Percentiles rank a stretch among this genome's conserved stretches.
phyloP scores from a whole-genome alignment of 331 rosid species.

The Telfairia occidentalis region DNA sequence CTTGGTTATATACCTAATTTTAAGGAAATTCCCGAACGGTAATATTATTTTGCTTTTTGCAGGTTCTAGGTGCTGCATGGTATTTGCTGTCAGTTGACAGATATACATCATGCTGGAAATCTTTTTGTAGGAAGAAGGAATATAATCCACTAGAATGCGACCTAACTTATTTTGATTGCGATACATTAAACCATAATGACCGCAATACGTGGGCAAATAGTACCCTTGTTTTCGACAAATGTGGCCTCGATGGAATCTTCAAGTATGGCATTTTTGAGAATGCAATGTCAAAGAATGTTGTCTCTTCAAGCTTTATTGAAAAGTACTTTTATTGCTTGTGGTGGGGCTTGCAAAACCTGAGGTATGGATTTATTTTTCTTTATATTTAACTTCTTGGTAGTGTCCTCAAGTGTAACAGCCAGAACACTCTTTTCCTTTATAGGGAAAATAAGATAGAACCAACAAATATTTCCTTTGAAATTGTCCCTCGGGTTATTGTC shows the following conservation, averaged over 20 bases:
- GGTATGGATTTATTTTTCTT: constrained; percentile 37
- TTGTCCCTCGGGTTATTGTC: background rate
- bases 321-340: constrained; percentile 87
- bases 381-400: background rate
- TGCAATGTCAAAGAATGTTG: constrained; percentile 54
- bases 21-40: background rate
- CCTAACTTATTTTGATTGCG: constrained; percentile 53
- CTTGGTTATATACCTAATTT: background rate
- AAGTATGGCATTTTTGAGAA: constrained; percentile 55
- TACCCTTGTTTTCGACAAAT: constrained; percentile 49
- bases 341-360: constrained; percentile 97
- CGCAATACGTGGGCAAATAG: constrained; percentile 42
- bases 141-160: constrained; percentile 27
- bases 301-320: constrained; percentile 44
- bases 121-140: constrained; percentile 47
- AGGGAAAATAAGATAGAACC: background rate
- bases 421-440: background rate
- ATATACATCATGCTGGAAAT: constrained; percentile 83
- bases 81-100: constrained; percentile 85
- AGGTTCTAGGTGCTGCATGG: constrained; percentile 98
- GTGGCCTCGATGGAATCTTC: constrained; percentile 46
- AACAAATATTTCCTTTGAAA: background rate
- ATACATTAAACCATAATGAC: constrained; percentile 1
- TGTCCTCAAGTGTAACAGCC: background rate
- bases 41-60: constrained; percentile 17